Evolutionary conservation across 257 asterid species (phyloP).

Genomic region (Solanum medicagineum): DNA sequence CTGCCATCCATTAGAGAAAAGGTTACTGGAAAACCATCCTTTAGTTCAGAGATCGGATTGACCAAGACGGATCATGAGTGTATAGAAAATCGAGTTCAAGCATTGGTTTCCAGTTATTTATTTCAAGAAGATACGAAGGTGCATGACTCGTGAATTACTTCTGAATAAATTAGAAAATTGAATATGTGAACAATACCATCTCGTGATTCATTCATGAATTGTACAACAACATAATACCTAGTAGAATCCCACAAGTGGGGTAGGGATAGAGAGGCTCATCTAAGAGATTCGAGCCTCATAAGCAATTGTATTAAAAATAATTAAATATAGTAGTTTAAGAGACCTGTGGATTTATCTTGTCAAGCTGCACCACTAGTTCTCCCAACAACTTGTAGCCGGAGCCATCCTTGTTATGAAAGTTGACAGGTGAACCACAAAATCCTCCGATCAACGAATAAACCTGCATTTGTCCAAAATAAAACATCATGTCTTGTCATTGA

Average conservation of each 20-base stretch:
- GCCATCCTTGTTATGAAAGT: slow-evolving; percentile 64
- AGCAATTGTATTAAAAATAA: not conserved
- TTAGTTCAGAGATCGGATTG: not conserved
- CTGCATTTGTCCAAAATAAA: slow-evolving; percentile 16
- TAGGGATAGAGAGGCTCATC: too few relatives aligned
- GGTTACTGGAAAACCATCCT: not conserved
- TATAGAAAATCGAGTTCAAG: not conserved
- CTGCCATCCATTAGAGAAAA: slow-evolving; percentile 12
- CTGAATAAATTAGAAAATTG: not conserved
- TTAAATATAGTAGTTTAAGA: not conserved
- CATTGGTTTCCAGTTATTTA: not conserved
- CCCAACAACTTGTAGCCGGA: slow-evolving; percentile 77
- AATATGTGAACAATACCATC: not conserved
- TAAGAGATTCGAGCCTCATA: too few relatives aligned
- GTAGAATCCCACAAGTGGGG: too few relatives aligned
- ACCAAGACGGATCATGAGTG: not conserved
- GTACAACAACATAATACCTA: too few relatives aligned
- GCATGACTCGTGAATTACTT: not conserved
- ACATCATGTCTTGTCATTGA: not conserved
- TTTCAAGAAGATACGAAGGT: not conserved
- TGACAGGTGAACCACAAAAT: slow-evolving; percentile 59
- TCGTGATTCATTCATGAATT: not conserved
- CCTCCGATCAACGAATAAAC: slow-evolving; percentile 70
- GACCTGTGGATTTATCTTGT: slow-evolving; percentile 84
- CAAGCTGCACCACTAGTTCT: slow-evolving; percentile 62